Percentiles rank a stretch among this genome's conserved stretches.
These are phyloP conservation scores for Chaetomiaceae sp. DNA, from an alignment of 2,329 filamentous ascomycete species.

Conservation along the genomic window DNA sequence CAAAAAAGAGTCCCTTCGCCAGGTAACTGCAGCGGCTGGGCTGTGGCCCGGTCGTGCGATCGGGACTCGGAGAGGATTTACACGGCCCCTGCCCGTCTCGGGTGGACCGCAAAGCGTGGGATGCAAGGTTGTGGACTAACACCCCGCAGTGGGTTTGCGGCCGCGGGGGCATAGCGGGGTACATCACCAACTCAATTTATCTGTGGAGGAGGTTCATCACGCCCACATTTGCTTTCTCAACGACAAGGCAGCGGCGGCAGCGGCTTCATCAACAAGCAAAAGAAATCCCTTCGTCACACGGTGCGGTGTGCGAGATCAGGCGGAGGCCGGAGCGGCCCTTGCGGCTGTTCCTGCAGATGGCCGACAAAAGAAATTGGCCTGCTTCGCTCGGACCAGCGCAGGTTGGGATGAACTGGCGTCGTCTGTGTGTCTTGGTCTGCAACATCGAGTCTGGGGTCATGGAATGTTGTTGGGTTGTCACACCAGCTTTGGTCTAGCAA, in stretches of 20 bases:
- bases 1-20: no score
- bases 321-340: not conserved
- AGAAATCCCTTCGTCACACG: no score
- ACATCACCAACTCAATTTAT: constrained; percentile 1
- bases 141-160: constrained; percentile 6
- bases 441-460: no score
- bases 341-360: constrained; percentile 4
- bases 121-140: constrained; percentile 7
- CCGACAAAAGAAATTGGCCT: constrained; percentile 1
- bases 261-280: constrained; percentile 1
- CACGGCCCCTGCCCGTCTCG: constrained; percentile 3
- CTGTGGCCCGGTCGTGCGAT: no score
- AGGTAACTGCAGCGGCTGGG: no score
- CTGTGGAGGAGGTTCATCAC: not conserved
- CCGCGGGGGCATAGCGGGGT: constrained; percentile 3
- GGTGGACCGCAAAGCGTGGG: not conserved
- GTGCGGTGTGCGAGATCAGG: not conserved
- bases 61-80: no score
- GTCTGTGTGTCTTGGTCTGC: no score
- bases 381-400: not conserved
- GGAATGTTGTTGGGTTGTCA: no score
- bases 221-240: not conserved
- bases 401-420: not conserved
- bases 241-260: not conserved
- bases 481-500: no score